Conservation (phyloP, 148 eudicot genomes). For the Cornus suecica region DNA sequence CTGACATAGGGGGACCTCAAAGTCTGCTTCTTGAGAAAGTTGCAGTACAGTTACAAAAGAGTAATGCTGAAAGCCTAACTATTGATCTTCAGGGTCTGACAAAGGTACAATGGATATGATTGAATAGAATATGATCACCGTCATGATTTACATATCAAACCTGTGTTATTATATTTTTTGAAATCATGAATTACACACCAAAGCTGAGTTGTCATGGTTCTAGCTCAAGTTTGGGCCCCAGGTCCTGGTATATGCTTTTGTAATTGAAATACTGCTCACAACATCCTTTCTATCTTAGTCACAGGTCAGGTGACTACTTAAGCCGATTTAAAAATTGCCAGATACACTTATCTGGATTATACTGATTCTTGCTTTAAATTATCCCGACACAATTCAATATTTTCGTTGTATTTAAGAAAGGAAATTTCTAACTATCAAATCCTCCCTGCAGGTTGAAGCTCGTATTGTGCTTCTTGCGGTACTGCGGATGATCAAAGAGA, state of each 20-base stretch:
- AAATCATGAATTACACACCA: not conserved
- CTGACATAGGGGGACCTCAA: slow-evolving; percentile 47
- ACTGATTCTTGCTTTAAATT: not conserved
- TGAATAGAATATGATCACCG: not conserved
- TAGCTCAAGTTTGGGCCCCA: not conserved
- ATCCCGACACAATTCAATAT: not conserved
- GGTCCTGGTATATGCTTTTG: not conserved
- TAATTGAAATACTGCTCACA: not conserved
- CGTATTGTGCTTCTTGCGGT: slow-evolving; percentile 89
- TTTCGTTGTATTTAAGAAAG: not conserved
- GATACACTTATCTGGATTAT: not conserved
- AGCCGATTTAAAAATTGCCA: not conserved
- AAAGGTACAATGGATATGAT: slow-evolving; percentile 40
- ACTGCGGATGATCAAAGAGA: slow-evolving; percentile 82
- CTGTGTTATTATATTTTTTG: not conserved
- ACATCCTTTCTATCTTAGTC: not conserved
- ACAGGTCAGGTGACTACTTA: not conserved
- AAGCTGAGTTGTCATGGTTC: not conserved
- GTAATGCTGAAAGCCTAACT: slow-evolving; percentile 48
- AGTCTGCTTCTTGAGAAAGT: slow-evolving; percentile 85
- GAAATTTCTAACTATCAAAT: not conserved
- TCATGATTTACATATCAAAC: not conserved
- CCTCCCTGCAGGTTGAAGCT: slow-evolving; percentile 68
- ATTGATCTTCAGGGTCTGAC: slow-evolving; percentile 83
- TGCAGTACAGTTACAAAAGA: slow-evolving; percentile 70